Conservation (phyloP, 2,329 filamentous ascomycete genomes). For the Colletotrichum orchidophilum region DNA sequence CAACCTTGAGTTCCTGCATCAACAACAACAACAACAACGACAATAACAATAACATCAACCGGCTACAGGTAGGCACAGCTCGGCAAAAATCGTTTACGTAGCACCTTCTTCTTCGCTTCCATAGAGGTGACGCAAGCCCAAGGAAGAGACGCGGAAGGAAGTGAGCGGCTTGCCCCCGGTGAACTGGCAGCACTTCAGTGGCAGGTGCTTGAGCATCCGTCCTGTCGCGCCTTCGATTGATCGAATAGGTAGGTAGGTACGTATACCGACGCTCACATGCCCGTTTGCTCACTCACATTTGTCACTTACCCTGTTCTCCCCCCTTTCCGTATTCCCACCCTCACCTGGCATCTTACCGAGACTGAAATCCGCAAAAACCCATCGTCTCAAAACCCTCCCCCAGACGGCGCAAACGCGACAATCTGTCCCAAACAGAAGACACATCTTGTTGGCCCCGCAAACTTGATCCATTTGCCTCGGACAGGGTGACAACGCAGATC, state of each 20-base stretch:
- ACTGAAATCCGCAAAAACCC: slow-evolving; percentile 8
- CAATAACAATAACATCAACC: not conserved
- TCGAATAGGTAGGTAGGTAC: too few relatives aligned
- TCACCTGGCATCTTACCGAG: not conserved
- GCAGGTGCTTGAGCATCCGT: not conserved
- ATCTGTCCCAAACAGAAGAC: slow-evolving; percentile 26
- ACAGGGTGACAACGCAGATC: slow-evolving; percentile 33
- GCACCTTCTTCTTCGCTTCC: not conserved
- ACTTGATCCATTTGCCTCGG: slow-evolving; percentile 13
- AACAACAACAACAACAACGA: not conserved
- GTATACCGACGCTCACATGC: too few relatives aligned
- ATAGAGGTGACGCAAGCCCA: not conserved
- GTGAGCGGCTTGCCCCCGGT: not conserved
- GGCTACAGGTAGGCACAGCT: slow-evolving; percentile 23
- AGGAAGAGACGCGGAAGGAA: not conserved
- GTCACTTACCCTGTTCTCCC: not conserved
- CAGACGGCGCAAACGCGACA: slow-evolving; percentile 14
- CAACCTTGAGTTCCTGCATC: not conserved
- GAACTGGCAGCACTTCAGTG: not conserved
- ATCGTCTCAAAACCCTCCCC: slow-evolving; percentile 8
- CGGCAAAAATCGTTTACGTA: not conserved
- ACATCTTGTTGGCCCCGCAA: slow-evolving; percentile 26
- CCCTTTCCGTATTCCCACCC: not conserved
- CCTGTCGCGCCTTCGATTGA: not conserved
- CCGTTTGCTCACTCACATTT: not conserved